Evolutionary conservation across 305 asterid genomes (phyloP), one percentile per base, ranked within the genome.

Genomic region (Fraxinus angustifolia): DNA sequence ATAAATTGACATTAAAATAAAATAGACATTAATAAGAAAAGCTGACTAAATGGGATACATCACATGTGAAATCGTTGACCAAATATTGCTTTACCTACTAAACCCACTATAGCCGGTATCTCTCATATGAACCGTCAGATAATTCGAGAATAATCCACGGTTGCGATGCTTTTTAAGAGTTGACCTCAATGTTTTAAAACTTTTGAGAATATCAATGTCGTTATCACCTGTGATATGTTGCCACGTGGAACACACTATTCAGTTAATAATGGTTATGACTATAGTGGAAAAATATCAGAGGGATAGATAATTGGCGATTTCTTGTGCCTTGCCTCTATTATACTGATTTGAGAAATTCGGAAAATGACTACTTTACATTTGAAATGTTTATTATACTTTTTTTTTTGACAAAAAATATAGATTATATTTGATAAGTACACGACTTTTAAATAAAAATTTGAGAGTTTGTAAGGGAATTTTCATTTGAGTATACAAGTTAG

Each of bases 51-150:
- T 45, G 76, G 80, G 84, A 82, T 85, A 80, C 79, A 73, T 83
- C 86, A 87, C 86, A 85, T 88, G 91, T 85, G 87, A 87, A 83
- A 83, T 85, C 88, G 91, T 87, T 87, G 90, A 88, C 91, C 89
- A 80, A 80, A 85, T 82, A 79, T 80, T 50, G 38, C 60, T 68
- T 53, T 11, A 83, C 86, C 83, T 70, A 71, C 6, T 74, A 35
- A 82, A 83, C 83, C 84, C 81, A 78, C 77, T 36, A 62, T 58
- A 79, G 77, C 86, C 86, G 38, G 75, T 76, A 35, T 16, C 38
- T 12, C 6, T 70, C 4, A 16, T 10, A 6, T 58, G 21, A 30
- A 77, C 88, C 87, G 85, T 79, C 5, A 30, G 90, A 85, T 88
- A 8, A 10, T 56, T 45, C 36, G 40, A 38, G 75, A 53, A 2